These are phyloP conservation scores for Clarireedia monteithiana DNA, from an alignment of 2,329 filamentous ascomycete species.

Conservation along the genomic window DNA sequence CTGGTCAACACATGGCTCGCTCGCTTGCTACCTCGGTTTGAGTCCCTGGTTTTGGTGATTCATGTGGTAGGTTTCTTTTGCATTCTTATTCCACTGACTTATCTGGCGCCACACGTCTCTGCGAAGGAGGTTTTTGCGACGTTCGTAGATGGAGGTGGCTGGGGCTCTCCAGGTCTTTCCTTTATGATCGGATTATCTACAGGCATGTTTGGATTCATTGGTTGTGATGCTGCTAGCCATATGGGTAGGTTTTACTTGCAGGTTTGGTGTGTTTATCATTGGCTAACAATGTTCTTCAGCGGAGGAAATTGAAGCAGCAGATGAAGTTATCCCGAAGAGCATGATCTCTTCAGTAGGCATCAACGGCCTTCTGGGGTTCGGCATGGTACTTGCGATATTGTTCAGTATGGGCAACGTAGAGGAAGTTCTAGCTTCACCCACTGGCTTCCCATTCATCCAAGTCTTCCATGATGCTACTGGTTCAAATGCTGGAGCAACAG, in stretches of 20 bases:
- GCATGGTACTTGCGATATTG: conserved; percentile 10
- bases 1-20: conserved; percentile 37
- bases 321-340: conserved; percentile 7
- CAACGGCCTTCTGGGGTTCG: conserved; percentile 10
- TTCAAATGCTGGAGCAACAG: background rate
- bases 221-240: background rate
- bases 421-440: background rate
- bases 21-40: conserved; percentile 33
- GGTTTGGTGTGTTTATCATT: background rate
- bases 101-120: conserved; percentile 13
- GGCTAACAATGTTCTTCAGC: background rate
- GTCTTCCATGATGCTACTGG: background rate
- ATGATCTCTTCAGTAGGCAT: conserved; percentile 4
- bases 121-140: conserved; percentile 22
- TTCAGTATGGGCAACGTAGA: conserved; percentile 3
- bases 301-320: conserved; percentile 8
- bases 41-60: conserved; percentile 35
- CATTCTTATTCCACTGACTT: conserved; percentile 33
- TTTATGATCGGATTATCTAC: conserved; percentile 30
- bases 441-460: conserved; percentile 7
- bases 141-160: conserved; percentile 28
- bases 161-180: conserved; percentile 25
- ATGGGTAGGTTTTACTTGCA: background rate
- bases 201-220: background rate
- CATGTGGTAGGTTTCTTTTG: conserved; percentile 38